Base-by-base conservation (phyloP, 106 monocot species). In the Platanthera zijinensis region DNA sequence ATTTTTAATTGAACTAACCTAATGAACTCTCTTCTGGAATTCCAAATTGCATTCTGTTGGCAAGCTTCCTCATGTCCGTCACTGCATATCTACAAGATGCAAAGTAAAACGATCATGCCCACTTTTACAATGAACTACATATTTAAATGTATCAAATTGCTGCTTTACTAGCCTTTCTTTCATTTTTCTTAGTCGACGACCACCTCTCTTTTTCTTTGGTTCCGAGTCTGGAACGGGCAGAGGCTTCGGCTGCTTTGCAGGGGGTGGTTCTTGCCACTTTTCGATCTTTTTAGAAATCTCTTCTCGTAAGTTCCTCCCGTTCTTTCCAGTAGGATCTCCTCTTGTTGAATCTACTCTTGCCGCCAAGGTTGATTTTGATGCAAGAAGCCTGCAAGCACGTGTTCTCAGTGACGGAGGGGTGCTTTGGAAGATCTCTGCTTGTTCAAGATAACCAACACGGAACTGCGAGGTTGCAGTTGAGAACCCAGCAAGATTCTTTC, bases 201-300 rank as follows among this genome's bases (percentile, higher is more conserved):
- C 97, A 73, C 97, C 97, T 86, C 97, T 89, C 81, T 97, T 97
- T 84, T 94, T 97, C 73, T 97, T 94, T 45, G 93, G 97, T 53
- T 97, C 91, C 7, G 93, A 97, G 80, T 97, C 91, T 14, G 97
- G 97, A 79, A 94, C 91, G 1, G 97, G 97, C 68, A 97, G 91
- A 69, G 97, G 97, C 68, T 97, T 97, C 53, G 97, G 94, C 53
- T 90, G 87, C 84, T 97, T 94, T 54, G 97, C 93, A 77, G 94
- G 97, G 7, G 97, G 94, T 45, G 96, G 97, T 49, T 97, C 97
- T 81, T 97, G 97, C 94, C 97, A 97, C 81, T 94, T 94, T 81
- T 97, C 96, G 75, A 93, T 93, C 79, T 91, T 97, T 76, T 93
- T 94, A 57, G 86, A 79, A 53, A 97, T 81, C 77, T 91, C 93